Conservation (phyloP, 176 grass and related monocot species). For the Rhynchospora tenuis region DNA sequence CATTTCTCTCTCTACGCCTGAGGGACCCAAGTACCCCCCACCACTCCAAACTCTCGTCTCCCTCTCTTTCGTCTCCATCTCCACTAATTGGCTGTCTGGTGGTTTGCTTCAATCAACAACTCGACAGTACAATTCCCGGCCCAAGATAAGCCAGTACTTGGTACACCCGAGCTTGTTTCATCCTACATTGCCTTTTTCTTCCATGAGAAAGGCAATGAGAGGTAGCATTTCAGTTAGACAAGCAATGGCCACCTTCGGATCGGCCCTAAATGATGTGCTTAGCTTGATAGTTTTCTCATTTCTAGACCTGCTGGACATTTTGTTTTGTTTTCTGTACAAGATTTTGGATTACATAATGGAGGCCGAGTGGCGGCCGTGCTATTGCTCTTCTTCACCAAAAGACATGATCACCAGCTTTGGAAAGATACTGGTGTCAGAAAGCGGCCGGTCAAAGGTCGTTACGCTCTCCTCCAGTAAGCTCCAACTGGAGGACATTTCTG, state of each 20-base stretch:
- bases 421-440: conserved; percentile 83
- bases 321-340: conserved; percentile 73
- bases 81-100: neutral
- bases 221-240: neutral
- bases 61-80: neutral
- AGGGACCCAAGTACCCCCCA: neutral
- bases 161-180: neutral
- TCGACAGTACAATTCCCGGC: neutral
- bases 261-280: conserved; percentile 58
- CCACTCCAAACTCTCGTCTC: neutral
- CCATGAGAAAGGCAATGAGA: conserved; percentile 17
- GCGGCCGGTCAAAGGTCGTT: conserved; percentile 82
- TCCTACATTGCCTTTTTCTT: neutral
- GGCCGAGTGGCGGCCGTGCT: conserved; percentile 85
- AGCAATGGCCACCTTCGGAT: conserved; percentile 51
- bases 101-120: conserved; percentile 39
- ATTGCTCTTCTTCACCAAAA: conserved; percentile 53
- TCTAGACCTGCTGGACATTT: conserved; percentile 63
- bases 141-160: neutral
- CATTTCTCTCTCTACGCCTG: neutral
- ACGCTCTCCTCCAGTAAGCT: conserved; percentile 61
- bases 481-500: conserved; percentile 94
- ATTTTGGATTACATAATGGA: conserved; percentile 71
- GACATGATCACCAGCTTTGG: conserved; percentile 30
- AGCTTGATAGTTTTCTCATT: conserved; percentile 78